Evolutionary conservation across 2,329 filamentous ascomycete species (phyloP).

Genomic region (Nectriaceae sp.): DNA sequence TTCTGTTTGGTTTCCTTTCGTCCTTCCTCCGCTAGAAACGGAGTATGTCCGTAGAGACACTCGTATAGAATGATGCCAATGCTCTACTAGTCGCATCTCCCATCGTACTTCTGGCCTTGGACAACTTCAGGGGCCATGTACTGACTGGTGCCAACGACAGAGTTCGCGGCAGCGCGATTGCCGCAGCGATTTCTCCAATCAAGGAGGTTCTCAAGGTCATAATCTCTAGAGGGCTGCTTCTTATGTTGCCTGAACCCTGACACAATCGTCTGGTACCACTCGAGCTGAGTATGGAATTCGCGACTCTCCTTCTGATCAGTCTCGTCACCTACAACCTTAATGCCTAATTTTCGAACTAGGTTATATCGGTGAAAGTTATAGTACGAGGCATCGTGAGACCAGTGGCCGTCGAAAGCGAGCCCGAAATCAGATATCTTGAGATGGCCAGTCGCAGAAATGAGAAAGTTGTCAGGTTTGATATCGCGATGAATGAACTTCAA

Average conservation of each 20-base stretch:
- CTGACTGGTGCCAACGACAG: conserved; percentile 91
- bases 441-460: conserved; percentile 85
- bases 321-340: conserved; percentile 73
- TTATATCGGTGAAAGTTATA: conserved; percentile 82
- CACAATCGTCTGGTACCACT: conserved; percentile 34
- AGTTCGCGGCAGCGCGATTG: conserved; percentile 74
- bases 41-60: conserved; percentile 89
- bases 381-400: conserved; percentile 87
- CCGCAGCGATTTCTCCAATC: conserved; percentile 70
- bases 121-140: conserved; percentile 74
- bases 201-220: conserved; percentile 49
- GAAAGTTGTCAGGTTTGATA: conserved; percentile 96
- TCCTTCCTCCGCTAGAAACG: conserved; percentile 78
- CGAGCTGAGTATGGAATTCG: conserved; percentile 36
- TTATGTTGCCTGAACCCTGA: conserved; percentile 35
- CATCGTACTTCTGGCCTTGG: conserved; percentile 69
- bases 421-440: conserved; percentile 97
- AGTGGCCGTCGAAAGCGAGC: conserved; percentile 91
- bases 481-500: conserved; percentile 93
- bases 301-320: conserved; percentile 62
- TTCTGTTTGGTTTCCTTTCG: conserved; percentile 83
- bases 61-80: conserved; percentile 93
- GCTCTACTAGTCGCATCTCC: conserved; percentile 96
- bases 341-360: conserved; percentile 73
- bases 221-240: conserved; percentile 31